Evolutionary conservation across 202 grass and related monocot genomes (phyloP).

Genomic region (Panicum virgatum): DNA sequence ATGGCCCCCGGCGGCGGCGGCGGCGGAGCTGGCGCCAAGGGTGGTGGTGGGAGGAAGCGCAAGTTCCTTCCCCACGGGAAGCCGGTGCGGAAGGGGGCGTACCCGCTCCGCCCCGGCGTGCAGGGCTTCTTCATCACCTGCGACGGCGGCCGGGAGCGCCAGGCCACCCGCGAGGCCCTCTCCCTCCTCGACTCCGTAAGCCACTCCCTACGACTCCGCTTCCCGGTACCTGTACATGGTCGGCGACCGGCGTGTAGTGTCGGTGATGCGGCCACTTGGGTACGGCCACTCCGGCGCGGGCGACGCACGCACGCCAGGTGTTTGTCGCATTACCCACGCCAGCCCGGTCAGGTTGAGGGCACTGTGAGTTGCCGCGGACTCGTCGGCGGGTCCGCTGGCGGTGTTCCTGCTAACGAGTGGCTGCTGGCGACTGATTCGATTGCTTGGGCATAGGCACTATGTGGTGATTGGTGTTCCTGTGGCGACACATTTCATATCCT

Average conservation of each 20-base stretch:
- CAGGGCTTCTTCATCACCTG: constrained; percentile 98
- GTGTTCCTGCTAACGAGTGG: background rate
- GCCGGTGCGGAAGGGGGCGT: constrained; percentile 74
- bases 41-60: constrained; percentile 60
- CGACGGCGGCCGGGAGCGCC: constrained; percentile 84
- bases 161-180: constrained; percentile 85
- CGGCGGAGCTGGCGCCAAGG: constrained; percentile 43
- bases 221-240: background rate
- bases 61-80: constrained; percentile 83
- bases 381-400: background rate
- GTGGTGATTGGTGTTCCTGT: background rate
- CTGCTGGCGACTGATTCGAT: background rate
- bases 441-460: background rate
- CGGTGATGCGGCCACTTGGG: too few relatives aligned
- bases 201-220: background rate
- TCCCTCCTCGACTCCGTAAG: constrained; percentile 83
- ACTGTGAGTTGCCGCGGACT: background rate
- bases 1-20: constrained; percentile 59
- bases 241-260: background rate
- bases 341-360: background rate
- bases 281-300: too few relatives aligned
- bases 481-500: background rate
- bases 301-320: background rate
- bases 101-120: constrained; percentile 77
- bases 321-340: background rate